Evolutionary conservation across 371 early-diverging fungal genomes (phyloP).

Genomic region (Apophysomyces variabilis): DNA sequence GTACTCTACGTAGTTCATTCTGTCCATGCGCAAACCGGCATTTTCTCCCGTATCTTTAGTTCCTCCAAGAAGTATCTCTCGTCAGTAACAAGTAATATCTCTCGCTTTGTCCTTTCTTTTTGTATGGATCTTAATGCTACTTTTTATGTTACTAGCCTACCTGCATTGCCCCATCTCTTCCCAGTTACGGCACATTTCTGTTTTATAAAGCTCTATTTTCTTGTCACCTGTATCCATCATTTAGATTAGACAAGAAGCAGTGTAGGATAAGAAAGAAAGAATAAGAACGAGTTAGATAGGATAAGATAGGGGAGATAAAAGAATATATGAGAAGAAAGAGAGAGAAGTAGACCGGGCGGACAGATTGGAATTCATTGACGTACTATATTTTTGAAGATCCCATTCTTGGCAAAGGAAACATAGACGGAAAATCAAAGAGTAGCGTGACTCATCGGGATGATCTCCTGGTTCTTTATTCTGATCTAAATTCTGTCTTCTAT

Average conservation of each 20-base stretch:
- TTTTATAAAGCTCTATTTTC: constrained; percentile 85
- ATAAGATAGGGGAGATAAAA: constrained; percentile 1
- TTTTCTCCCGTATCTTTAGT: constrained; percentile 79
- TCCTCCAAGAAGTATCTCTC: background rate
- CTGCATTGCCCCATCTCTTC: constrained; percentile 90
- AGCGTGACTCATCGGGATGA: constrained; percentile 6
- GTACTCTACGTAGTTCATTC: constrained; percentile 79
- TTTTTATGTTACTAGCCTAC: constrained; percentile 28
- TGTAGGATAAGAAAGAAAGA: constrained; percentile 11
- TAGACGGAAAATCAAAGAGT: constrained; percentile 5
- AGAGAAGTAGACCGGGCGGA: background rate
- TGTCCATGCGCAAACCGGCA: constrained; percentile 96
- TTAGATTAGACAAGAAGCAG: constrained; percentile 6
- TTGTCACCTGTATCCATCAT: constrained; percentile 22
- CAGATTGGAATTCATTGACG: constrained; percentile 3
- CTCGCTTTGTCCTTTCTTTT: too few species aligned
- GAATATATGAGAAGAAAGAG: constrained; percentile 1
- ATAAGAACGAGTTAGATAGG: constrained; percentile 10
- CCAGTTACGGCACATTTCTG: constrained; percentile 94
- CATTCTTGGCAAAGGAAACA: constrained; percentile 1
- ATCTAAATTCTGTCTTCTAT: background rate
- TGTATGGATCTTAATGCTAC: background rate
- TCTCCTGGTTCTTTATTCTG: background rate
- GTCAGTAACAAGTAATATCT: constrained; percentile 1
- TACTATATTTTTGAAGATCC: background rate